phyloP scores from a whole-genome alignment of 2,329 filamentous ascomycete species.

The Alternaria sp. region DNA sequence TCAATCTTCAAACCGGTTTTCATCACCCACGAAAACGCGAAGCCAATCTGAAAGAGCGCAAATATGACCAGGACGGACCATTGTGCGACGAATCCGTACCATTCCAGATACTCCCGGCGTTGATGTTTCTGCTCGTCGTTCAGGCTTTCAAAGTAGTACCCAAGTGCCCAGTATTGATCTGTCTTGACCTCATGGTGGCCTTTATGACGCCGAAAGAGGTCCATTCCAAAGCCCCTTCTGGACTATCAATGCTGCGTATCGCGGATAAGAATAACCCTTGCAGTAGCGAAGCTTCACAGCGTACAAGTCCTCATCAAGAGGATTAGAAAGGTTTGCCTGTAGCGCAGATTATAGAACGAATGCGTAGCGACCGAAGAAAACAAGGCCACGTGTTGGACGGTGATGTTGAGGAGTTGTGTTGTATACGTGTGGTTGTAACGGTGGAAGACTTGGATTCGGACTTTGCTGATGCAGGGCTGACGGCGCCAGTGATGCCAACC shows the following conservation, averaged over 20 bases:
- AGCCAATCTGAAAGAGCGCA: constrained; percentile 50
- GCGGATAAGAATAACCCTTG: not conserved
- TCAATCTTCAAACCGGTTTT: constrained; percentile 37
- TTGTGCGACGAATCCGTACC: constrained; percentile 63
- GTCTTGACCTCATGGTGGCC: constrained; percentile 32
- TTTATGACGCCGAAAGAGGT: constrained; percentile 26
- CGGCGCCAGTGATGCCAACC: constrained; percentile 3
- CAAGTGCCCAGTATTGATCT: constrained; percentile 42
- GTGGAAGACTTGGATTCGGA: constrained; percentile 12
- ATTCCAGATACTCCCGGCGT: constrained; percentile 60
- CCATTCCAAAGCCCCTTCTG: constrained; percentile 13
- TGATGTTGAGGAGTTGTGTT: not conserved
- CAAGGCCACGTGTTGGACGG: not conserved
- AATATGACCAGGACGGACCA: constrained; percentile 58
- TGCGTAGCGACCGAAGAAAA: not conserved
- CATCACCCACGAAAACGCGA: constrained; percentile 44
- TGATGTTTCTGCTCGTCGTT: constrained; percentile 57
- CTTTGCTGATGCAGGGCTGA: constrained; percentile 8
- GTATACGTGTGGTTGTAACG: constrained; percentile 15
- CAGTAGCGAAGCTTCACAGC: constrained; percentile 2
- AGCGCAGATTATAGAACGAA: not conserved
- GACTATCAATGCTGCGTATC: not conserved
- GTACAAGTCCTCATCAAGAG: not conserved
- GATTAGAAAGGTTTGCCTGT: not conserved
- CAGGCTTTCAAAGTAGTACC: constrained; percentile 62